Evolutionary conservation across 345 rosid species (phyloP).

Genomic region (Gossypium australe): DNA sequence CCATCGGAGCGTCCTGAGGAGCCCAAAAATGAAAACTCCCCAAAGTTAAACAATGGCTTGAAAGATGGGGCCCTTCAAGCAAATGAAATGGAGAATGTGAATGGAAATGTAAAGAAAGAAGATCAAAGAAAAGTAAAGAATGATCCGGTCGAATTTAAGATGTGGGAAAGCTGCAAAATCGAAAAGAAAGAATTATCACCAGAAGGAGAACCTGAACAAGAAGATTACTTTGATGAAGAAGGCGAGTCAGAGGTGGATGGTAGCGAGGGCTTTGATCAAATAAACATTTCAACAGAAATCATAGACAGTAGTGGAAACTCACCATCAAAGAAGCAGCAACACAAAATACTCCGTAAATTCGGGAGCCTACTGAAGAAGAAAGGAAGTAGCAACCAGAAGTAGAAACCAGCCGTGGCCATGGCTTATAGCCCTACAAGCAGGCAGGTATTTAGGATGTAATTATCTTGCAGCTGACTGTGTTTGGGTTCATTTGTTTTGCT

Average conservation of each 20-base stretch:
- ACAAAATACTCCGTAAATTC: constrained; percentile 81
- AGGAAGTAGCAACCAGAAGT: constrained; percentile 57
- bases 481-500: background rate
- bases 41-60: constrained; percentile 31
- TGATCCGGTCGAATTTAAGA: constrained; percentile 73
- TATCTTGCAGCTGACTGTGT: constrained; percentile 26
- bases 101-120: constrained; percentile 42
- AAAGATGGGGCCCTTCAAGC: constrained; percentile 24
- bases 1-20: constrained; percentile 33
- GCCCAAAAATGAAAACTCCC: constrained; percentile 32
- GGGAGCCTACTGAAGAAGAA: constrained; percentile 95
- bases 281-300: constrained; percentile 56
- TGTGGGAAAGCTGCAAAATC: constrained; percentile 99
- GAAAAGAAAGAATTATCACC: constrained; percentile 93
- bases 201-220: constrained; percentile 59
- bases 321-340: constrained; percentile 55
- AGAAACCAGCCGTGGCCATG: constrained; percentile 23
- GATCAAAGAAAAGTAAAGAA: constrained; percentile 48
- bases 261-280: constrained; percentile 56
- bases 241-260: constrained; percentile 55
- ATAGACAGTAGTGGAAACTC: constrained; percentile 41
- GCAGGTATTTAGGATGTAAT: constrained; percentile 26
- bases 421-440: constrained; percentile 12
- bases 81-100: constrained; percentile 35
- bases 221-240: constrained; percentile 75